Evolutionary conservation across 805 yeast species (phyloP).

Genomic region (Isabelozyma pseudorhagii): DNA sequence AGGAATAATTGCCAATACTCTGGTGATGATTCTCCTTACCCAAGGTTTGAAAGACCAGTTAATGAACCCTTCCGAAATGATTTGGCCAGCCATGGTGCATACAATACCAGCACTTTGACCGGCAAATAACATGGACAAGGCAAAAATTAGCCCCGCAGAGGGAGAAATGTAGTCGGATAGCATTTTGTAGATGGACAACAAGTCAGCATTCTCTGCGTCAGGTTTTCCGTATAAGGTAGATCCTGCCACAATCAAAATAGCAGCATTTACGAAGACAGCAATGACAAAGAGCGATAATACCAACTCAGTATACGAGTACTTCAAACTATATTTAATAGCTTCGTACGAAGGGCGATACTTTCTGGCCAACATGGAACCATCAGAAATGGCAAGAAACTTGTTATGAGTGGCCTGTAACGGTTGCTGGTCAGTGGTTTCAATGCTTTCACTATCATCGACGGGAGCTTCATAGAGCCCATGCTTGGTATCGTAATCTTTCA

Average conservation of each 20-base stretch:
- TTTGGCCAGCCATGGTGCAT: constrained; percentile 49
- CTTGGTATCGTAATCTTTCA: constrained; percentile 38
- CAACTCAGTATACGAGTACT: constrained; percentile 38
- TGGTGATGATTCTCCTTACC: constrained; percentile 39
- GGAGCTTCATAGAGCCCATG: constrained; percentile 17
- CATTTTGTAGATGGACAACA: constrained; percentile 43
- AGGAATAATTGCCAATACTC: constrained; percentile 41
- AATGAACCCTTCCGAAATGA: constrained; percentile 43
- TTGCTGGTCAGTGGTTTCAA: background rate
- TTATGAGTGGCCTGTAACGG: constrained; percentile 6
- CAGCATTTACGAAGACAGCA: constrained; percentile 44
- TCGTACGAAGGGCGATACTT: constrained; percentile 40
- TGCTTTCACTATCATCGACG: background rate
- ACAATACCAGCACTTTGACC: constrained; percentile 49
- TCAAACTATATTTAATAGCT: constrained; percentile 40
- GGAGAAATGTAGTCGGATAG: constrained; percentile 41
- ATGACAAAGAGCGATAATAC: constrained; percentile 38
- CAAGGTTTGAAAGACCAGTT: constrained; percentile 44
- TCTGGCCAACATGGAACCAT: constrained; percentile 22
- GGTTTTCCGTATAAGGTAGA: constrained; percentile 39
- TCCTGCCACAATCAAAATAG: constrained; percentile 46
- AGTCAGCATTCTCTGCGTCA: constrained; percentile 45
- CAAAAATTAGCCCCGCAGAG: constrained; percentile 43
- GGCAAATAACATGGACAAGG: constrained; percentile 43
- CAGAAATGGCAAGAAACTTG: constrained; percentile 20